phyloP scores from a whole-genome alignment of 768 basidiomycete genomes.

The Imleria badia region DNA sequence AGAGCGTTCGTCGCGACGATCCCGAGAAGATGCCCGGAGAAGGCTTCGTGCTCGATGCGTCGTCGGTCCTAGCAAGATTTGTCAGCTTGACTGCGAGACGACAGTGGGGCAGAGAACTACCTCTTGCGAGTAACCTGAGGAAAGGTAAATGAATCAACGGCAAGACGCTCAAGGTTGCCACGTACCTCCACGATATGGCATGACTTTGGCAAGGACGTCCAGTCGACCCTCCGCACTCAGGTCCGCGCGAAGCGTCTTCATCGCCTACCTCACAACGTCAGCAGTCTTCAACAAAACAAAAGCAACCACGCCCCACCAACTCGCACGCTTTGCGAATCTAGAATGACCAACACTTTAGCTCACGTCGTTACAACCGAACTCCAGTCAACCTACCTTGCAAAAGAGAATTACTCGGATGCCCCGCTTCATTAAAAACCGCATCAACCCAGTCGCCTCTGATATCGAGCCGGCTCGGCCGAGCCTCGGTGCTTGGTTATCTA shows the following conservation, averaged over 20 bases:
- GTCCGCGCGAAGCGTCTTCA: constrained; percentile 72
- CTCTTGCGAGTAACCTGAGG: constrained; percentile 68
- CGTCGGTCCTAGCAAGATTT: constrained; percentile 62
- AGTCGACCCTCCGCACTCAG: constrained; percentile 71
- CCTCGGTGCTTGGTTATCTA: constrained; percentile 52
- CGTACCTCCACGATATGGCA: constrained; percentile 82
- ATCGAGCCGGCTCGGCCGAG: constrained; percentile 60
- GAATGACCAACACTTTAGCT: background rate
- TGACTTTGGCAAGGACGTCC: constrained; percentile 74
- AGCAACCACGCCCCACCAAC: constrained; percentile 47
- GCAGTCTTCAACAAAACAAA: background rate
- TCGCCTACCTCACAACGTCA: constrained; percentile 50
- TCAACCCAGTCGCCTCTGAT: constrained; percentile 66
- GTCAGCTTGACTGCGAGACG: background rate
- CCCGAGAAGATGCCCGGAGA: constrained; percentile 78
- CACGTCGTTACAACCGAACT: background rate
- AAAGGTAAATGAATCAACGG: background rate
- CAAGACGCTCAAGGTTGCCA: background rate
- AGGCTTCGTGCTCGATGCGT: constrained; percentile 82
- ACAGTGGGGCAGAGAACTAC: constrained; percentile 33
- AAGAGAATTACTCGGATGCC: constrained; percentile 86
- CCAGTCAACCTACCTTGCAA: constrained; percentile 57
- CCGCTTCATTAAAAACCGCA: constrained; percentile 79
- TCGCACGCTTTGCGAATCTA: constrained; percentile 84
- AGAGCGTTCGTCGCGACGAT: constrained; percentile 89